phyloP scores from a whole-genome alignment of 2,329 filamentous ascomycete genomes.

The Paracoccidioides brasiliensis region DNA sequence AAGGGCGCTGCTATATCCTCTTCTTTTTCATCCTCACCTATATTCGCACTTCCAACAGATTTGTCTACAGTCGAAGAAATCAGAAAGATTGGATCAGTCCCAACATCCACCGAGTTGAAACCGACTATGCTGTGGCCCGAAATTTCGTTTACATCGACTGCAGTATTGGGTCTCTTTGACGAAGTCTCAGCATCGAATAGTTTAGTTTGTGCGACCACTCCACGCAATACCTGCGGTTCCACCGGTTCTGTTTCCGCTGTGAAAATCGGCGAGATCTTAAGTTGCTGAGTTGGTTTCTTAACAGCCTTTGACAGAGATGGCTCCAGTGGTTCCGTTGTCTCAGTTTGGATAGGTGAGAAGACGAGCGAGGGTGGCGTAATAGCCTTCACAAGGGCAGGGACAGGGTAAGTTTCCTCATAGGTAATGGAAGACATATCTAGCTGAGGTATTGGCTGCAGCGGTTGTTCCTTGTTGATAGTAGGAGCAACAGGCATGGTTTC shows the following conservation, averaged over 20 bases:
- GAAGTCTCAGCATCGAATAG: constrained; percentile 6
- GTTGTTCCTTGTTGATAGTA: constrained; percentile 21
- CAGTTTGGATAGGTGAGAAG: constrained; percentile 23
- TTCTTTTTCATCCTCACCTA: neutral
- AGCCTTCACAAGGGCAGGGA: constrained; percentile 8
- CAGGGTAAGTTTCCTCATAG: constrained; percentile 16
- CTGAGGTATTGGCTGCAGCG: constrained; percentile 16
- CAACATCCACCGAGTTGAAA: neutral
- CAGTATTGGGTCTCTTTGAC: constrained; percentile 11
- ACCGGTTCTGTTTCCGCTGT: constrained; percentile 13
- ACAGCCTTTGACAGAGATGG: constrained; percentile 12
- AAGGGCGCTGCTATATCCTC: neutral
- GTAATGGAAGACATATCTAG: constrained; percentile 22
- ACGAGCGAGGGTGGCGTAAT: constrained; percentile 7
- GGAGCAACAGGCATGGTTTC: constrained; percentile 32
- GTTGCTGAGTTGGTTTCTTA: constrained; percentile 8
- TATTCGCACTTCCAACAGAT: neutral
- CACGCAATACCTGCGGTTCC: constrained; percentile 12
- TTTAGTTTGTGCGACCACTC: neutral
- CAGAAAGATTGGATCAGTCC: neutral
- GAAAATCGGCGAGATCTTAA: constrained; percentile 20
- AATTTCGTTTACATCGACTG: constrained; percentile 9
- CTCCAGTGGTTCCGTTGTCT: constrained; percentile 17
- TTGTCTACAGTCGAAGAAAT: neutral
- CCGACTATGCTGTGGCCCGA: constrained; percentile 4